A percentile compares a stretch with the other conserved stretches of the same genome.
These are phyloP conservation scores for Neurospora sp. DNA, from an alignment of 2,329 filamentous ascomycete genomes.

Conservation along the genomic window DNA sequence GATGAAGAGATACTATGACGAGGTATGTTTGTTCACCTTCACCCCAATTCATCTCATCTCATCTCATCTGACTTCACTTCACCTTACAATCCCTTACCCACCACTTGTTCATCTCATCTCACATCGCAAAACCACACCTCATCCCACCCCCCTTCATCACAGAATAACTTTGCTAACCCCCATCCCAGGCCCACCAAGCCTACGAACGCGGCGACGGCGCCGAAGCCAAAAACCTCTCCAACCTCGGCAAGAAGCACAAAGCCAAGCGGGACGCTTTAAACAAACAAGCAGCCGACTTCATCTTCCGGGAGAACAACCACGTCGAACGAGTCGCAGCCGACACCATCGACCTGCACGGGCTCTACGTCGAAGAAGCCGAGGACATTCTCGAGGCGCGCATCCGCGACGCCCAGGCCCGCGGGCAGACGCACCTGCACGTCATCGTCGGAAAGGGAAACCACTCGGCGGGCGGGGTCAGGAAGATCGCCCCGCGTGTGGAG, in stretches of 20 bases:
- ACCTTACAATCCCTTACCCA: not conserved
- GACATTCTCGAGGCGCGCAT: constrained; percentile 82
- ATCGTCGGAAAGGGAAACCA: constrained; percentile 97
- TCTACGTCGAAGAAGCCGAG: constrained; percentile 91
- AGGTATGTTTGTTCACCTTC: constrained; percentile 34
- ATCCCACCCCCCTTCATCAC: not conserved
- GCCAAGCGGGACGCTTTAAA: constrained; percentile 82
- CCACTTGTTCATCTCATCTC: not conserved
- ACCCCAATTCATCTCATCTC: not conserved
- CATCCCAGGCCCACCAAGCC: constrained; percentile 56
- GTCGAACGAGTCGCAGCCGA: constrained; percentile 63
- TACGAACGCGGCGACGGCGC: constrained; percentile 78
- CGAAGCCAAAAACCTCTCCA: constrained; percentile 70
- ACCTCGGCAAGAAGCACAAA: constrained; percentile 77
- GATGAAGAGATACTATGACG: constrained; percentile 66
- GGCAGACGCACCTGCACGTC: constrained; percentile 78
- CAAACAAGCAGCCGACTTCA: constrained; percentile 81
- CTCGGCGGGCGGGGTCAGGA: constrained; percentile 70
- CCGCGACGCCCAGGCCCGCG: constrained; percentile 59
- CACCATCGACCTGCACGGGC: constrained; percentile 88
- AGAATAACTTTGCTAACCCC: not conserved
- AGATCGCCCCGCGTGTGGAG: constrained; percentile 92
- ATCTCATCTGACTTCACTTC: not conserved
- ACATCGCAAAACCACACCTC: not conserved
- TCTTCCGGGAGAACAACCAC: constrained; percentile 92